Base-by-base conservation (phyloP, 192 early-diverging fungal species). In the Backusella parvicylindrica region DNA sequence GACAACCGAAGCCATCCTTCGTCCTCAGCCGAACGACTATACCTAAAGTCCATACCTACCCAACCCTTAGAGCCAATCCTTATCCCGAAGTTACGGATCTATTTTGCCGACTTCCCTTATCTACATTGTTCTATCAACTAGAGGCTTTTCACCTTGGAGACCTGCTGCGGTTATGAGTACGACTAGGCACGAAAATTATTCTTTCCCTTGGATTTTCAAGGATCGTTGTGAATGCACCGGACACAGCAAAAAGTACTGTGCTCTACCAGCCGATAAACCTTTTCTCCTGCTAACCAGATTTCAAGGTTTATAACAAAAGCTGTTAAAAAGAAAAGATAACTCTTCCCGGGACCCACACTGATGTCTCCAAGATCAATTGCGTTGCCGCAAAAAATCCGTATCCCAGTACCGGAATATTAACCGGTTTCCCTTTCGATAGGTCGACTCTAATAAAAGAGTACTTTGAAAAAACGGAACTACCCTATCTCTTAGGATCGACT, bases 61-160 rank as follows among this genome's bases (percentile, higher is more conserved):
- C 90, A 90, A 87, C 86, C 87, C 90, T 91, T 90, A 91, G 88
- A 92, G 91, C 89, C 90, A 92, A 91, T 92, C 88, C 90, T 89
- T 92, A 79, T 92, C 87, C 88, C 89, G 83, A 91, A 91, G 91
- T 92, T 92, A 92, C 88, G 86, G 88, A 92, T 92, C 88, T 87
- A 90, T 85, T 92, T 91, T 92, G 90, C 90, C 89, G 89, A 92
- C 89, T 91, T 92, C 88, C 86, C 89, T 89, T 92, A 92, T 85
- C 89, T 92, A 90, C 89, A 89, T 92, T 92, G 82, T 89, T 92
- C 90, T 89, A 92, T 91, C 86, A 90, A 91, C 89, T 90, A 91
- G 90, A 92, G 90, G 90, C 88, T 91, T 86, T 88, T 91, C 84
- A 90, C 89, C 88, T 91, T 89, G 89, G 88, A 91, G 90, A 92